A percentile compares a stretch with the other conserved stretches of the same genome.
Conservation (phyloP, 306 rosid species). For the Acacia acuminata region DNA sequence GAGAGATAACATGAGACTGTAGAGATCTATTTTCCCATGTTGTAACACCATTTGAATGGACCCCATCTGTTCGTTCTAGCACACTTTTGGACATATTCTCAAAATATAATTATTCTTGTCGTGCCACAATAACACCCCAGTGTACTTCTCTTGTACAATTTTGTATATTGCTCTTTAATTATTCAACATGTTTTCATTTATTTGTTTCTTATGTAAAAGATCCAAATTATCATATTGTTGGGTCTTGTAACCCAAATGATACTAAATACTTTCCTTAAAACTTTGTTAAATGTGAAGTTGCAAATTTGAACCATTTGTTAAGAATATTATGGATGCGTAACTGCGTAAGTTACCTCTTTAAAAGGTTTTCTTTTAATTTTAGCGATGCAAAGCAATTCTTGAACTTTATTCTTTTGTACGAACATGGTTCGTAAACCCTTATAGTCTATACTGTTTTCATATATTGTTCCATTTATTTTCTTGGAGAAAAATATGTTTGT, state of each 20-base stretch:
- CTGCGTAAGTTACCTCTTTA: constrained; percentile 11
- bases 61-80: constrained; percentile 32
- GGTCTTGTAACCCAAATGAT: too few species aligned
- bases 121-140: constrained; percentile 30
- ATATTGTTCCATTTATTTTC: not conserved
- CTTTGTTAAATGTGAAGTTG: too few species aligned
- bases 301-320: too few species aligned
- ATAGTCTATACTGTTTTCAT: not conserved
- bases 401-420: constrained; percentile 15
- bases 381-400: constrained; percentile 28
- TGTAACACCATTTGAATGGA: constrained; percentile 43
- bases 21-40: not conserved
- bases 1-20: not conserved
- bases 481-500: not conserved
- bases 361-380: constrained; percentile 31
- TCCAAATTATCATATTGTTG: too few species aligned
- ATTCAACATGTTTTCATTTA: too few species aligned
- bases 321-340: too few species aligned
- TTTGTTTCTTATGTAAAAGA: not conserved
- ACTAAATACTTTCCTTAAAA: too few species aligned
- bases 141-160: not conserved
- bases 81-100: constrained; percentile 29
- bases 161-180: too few species aligned
- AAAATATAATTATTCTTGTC: constrained; percentile 28
- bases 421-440: constrained; percentile 16